Percentiles rank a stretch among this genome's conserved stretches.
These are phyloP conservation scores for Casuarina glauca DNA, from an alignment of 306 rosid genomes.

Conservation along the genomic window DNA sequence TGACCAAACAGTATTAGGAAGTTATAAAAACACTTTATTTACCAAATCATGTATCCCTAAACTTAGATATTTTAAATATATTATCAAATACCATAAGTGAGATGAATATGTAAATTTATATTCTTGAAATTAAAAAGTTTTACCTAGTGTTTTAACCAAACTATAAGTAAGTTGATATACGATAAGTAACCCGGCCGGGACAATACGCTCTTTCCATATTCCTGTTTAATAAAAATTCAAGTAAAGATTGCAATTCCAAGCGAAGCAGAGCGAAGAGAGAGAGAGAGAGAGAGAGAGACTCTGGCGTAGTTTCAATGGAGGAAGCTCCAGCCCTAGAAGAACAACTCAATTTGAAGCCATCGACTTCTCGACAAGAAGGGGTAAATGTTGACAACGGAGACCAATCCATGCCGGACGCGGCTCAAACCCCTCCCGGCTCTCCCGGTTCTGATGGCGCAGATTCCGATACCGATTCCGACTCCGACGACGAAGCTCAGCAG, in stretches of 20 bases:
- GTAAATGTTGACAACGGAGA: conserved; percentile 23
- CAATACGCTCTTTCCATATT: no score
- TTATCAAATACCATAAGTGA: no score
- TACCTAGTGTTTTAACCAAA: no score
- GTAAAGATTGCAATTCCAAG: background rate
- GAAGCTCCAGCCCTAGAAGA: conserved; percentile 28
- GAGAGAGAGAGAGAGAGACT: background rate
- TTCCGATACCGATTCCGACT: conserved; percentile 33
- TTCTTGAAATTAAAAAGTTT: no score
- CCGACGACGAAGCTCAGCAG: conserved; percentile 65
- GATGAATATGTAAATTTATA: no score
- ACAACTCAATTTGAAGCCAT: background rate
- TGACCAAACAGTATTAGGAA: no score
- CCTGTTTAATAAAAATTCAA: no score
- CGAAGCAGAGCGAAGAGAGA: background rate
- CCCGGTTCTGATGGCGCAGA: conserved; percentile 19
- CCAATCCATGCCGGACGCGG: conserved; percentile 34
- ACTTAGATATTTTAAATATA: no score
- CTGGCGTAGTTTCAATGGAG: conserved; percentile 36
- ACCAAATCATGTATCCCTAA: no score
- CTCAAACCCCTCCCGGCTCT: conserved; percentile 28
- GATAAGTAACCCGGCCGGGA: no score
- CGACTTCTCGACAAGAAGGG: conserved; percentile 9
- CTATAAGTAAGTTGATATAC: no score
- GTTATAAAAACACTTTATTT: no score